These are phyloP conservation scores for Cymbomonas tetramitiformis DNA, from an alignment of 139 green algal species.

Conservation along the genomic window DNA sequence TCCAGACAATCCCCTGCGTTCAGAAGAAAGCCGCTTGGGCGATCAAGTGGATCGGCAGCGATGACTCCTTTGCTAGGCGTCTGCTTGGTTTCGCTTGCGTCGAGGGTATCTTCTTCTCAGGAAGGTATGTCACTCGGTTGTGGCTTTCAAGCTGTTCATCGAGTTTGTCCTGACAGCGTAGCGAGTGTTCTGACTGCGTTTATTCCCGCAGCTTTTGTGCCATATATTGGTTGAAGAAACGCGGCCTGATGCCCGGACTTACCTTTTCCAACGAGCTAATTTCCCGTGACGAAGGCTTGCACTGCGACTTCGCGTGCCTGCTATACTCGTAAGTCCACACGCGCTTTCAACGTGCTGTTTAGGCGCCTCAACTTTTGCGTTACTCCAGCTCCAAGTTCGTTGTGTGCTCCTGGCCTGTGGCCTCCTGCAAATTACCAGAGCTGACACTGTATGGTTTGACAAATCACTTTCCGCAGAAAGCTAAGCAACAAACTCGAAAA, in stretches of 20 bases:
- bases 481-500: no score
- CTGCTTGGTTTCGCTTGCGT: constrained; percentile 85
- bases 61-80: constrained; percentile 59
- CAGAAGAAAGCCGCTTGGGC: constrained; percentile 93
- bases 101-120: constrained; percentile 96
- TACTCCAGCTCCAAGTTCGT: no score
- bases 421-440: no score
- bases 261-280: constrained; percentile 98
- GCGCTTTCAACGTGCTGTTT: no score
- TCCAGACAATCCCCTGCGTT: constrained; percentile 73
- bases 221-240: constrained; percentile 99
- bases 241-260: constrained; percentile 87
- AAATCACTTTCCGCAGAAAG: no score
- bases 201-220: constrained; percentile 90
- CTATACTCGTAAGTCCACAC: constrained; percentile 89
- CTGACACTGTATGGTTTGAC: no score
- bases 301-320: constrained; percentile 92
- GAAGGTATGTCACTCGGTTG: no score
- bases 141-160: no score
- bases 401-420: no score
- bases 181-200: no score
- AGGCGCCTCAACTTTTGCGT: no score
- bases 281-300: constrained; percentile 84
- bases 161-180: no score
- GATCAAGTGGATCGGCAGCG: constrained; percentile 80